Percentiles rank a stretch among this genome's conserved stretches.
These are phyloP conservation scores for Vicia sativa DNA, from an alignment of 306 rosid genomes.

Conservation along the genomic window DNA sequence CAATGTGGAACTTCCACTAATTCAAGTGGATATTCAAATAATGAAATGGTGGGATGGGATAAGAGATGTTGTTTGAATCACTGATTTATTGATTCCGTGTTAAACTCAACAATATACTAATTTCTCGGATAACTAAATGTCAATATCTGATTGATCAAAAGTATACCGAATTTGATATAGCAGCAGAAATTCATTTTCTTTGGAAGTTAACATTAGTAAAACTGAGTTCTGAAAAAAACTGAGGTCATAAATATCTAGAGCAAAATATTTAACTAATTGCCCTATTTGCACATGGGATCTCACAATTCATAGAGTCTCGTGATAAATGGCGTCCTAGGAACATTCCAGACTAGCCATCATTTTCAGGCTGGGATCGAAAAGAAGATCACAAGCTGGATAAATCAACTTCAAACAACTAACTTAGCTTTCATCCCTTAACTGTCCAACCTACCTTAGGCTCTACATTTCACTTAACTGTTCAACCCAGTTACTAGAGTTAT, in stretches of 20 bases:
- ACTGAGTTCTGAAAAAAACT: neutral
- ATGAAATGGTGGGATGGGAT: neutral
- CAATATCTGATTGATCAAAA: neutral
- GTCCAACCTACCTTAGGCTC: neutral
- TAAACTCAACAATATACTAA: neutral
- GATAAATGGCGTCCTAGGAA: neutral
- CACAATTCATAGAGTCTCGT: slow-evolving; percentile 7
- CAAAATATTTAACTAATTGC: slow-evolving; percentile 5
- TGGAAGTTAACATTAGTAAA: neutral
- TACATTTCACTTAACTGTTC: slow-evolving; percentile 1
- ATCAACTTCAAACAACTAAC: slow-evolving; percentile 16
- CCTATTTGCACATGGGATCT: neutral
- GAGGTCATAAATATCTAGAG: neutral
- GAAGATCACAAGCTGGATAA: neutral
- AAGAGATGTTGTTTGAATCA: neutral
- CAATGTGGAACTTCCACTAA: neutral
- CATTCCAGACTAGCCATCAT: neutral
- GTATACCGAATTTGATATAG: neutral
- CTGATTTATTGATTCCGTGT: slow-evolving; percentile 1
- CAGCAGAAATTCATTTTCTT: neutral
- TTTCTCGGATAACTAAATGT: neutral
- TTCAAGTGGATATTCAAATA: slow-evolving; percentile 6
- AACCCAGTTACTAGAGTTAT: slow-evolving; percentile 8
- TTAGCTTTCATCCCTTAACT: neutral
- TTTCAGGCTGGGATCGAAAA: neutral